Evolutionary conservation across 2,329 filamentous ascomycete species (phyloP), one percentile per base, ranked within the genome.

Genomic region (Colletotrichum liaoningense): DNA sequence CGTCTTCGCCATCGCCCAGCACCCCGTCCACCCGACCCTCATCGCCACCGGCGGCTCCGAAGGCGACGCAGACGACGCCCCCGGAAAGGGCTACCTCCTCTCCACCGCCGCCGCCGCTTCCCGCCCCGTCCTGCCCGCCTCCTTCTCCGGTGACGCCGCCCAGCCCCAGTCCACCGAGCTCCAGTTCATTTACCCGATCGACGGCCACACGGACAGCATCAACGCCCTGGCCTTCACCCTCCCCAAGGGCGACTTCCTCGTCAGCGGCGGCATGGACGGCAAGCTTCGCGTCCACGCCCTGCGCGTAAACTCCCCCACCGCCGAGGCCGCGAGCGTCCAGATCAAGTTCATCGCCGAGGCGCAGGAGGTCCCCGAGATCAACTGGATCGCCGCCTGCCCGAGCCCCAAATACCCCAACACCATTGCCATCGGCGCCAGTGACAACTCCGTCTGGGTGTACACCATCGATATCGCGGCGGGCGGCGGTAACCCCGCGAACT

Each of bases 401-500:
- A 87, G 92, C 74, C 83, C 91, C 14, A 85, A 87, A 6, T 91
- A 94, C 80, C 90, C 93, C 74, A 97, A 98, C 84, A 92, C 94
- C 9, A 81, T 99, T 75, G 97, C 97, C 0, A 86, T 99, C 8
- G 97, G 97, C 70, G 95, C 95, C 42, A 93, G 90, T 46, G 95
- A 99, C 81, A 97, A 97, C 68, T 95, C 93, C 64, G 95, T 98
- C 55, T 99, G 97, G 97, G 93, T 99, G 11, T 98, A 98, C 85
- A 92, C 92, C n/a, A 88, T 98, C 79, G 93, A 95, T 81, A 85
- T 89, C 35, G 86, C 87, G 67, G 86, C 87, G 71, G 91, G 94
- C 75, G 56, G 83, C 42, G 83, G 83, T 63, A 87, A 85, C 79
- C 84, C 94, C 8, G 67, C 72, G 3, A 63, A 74, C 68, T 63